phyloP scores from a whole-genome alignment of 257 asterid species.

The Parsonsia alboflavescens region DNA sequence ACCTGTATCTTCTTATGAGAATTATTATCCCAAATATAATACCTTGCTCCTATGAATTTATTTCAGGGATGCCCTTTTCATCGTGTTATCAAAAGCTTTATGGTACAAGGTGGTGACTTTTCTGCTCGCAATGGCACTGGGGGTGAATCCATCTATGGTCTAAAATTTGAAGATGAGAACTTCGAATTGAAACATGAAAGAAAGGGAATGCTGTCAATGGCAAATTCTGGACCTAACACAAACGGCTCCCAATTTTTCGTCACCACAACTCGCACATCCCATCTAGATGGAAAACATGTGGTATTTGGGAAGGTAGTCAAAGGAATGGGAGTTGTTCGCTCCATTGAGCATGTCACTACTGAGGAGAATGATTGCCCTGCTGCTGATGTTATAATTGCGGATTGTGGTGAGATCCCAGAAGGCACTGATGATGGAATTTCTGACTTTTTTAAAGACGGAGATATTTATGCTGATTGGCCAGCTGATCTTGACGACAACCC shows the following conservation, averaged over 20 bases:
- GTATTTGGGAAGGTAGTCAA: slow-evolving; percentile 87
- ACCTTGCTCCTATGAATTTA: slow-evolving; percentile 3
- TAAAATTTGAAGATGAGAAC: slow-evolving; percentile 83
- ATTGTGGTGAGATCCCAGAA: slow-evolving; percentile 79
- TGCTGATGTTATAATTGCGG: slow-evolving; percentile 50
- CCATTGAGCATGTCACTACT: slow-evolving; percentile 61
- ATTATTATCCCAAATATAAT: neutral
- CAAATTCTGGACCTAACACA: slow-evolving; percentile 80
- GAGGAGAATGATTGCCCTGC: slow-evolving; percentile 67
- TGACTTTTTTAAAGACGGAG: slow-evolving; percentile 83
- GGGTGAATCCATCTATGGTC: slow-evolving; percentile 90
- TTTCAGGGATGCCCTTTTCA: slow-evolving; percentile 71
- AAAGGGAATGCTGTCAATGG: slow-evolving; percentile 93
- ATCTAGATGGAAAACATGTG: slow-evolving; percentile 85
- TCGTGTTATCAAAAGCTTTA: slow-evolving; percentile 86
- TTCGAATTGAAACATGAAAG: slow-evolving; percentile 83
- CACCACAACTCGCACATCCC: slow-evolving; percentile 87
- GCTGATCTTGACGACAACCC: slow-evolving; percentile 65
- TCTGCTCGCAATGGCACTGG: slow-evolving; percentile 94
- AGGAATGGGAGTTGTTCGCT: slow-evolving; percentile 94
- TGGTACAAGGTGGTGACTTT: slow-evolving; percentile 96
- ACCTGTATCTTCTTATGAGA: neutral
- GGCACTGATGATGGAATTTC: slow-evolving; percentile 81
- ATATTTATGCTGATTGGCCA: slow-evolving; percentile 89
- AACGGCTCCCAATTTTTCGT: slow-evolving; percentile 91